These are phyloP conservation scores for Trichoderma hamatum DNA, from an alignment of 2,329 filamentous ascomycete species.

Conservation along the genomic window DNA sequence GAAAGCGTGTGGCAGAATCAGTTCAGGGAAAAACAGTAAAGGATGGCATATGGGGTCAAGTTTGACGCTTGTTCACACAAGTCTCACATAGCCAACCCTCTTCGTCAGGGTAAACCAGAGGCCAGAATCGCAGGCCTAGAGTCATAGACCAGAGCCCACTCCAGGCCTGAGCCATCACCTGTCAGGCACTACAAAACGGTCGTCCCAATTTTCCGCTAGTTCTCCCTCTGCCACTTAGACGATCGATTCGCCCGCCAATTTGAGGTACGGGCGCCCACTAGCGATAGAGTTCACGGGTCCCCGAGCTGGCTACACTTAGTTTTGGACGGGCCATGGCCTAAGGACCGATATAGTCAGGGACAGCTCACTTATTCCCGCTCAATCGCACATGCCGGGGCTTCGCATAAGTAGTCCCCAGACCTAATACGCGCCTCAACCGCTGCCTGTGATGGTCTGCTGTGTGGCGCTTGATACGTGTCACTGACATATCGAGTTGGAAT, in stretches of 20 bases:
- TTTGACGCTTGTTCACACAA: slow-evolving; percentile 18
- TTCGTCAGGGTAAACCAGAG: slow-evolving; percentile 5
- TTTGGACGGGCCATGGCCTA: background rate
- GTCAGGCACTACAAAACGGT: background rate
- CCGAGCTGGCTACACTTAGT: slow-evolving; percentile 4
- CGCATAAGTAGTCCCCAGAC: background rate
- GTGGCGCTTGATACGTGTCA: background rate
- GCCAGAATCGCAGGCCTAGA: background rate
- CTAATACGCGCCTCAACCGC: background rate
- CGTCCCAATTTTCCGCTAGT: background rate
- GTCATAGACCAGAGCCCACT: background rate
- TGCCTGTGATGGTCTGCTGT: too few species aligned
- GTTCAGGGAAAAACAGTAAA: slow-evolving; percentile 7
- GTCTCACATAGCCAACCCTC: slow-evolving; percentile 23
- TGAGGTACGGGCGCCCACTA: background rate
- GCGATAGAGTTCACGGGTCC: slow-evolving; percentile 20
- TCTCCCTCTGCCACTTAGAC: background rate
- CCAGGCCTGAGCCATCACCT: background rate
- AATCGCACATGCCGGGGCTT: background rate
- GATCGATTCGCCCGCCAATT: background rate
- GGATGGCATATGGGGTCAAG: slow-evolving; percentile 1
- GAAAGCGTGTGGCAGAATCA: slow-evolving; percentile 1
- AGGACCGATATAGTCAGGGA: background rate
- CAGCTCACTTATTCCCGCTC: background rate
- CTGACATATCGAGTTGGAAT: too few species aligned